Evolutionary conservation across 2,329 filamentous ascomycete genomes (phyloP).

Genomic region (Pseudopithomyces maydicus): DNA sequence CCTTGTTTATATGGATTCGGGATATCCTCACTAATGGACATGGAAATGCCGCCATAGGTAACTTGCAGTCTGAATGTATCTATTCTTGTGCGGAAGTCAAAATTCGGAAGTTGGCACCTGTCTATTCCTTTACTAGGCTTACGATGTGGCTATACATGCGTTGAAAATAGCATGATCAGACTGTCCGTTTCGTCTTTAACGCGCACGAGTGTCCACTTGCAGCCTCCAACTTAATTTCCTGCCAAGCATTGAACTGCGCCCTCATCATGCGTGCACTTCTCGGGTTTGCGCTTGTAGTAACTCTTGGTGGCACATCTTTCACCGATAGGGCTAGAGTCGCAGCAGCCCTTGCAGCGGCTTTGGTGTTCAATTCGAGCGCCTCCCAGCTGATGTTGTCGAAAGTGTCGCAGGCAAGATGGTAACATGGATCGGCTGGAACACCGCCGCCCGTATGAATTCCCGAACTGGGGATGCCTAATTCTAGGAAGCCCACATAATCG

Average conservation of each 20-base stretch:
- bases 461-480: constrained; percentile 43
- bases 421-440: constrained; percentile 40
- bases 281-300: neutral
- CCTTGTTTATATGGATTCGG: too few species aligned
- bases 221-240: neutral
- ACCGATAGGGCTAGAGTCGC: constrained; percentile 1
- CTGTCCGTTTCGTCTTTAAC: constrained; percentile 2
- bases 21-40: too few species aligned
- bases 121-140: too few species aligned
- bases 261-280: constrained; percentile 2
- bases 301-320: constrained; percentile 1
- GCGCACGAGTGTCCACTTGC: constrained; percentile 5
- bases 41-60: too few species aligned
- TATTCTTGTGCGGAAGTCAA: too few species aligned
- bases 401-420: constrained; percentile 44
- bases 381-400: constrained; percentile 39
- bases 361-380: constrained; percentile 40
- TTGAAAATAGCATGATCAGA: too few species aligned
- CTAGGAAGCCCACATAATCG: constrained; percentile 41
- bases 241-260: neutral
- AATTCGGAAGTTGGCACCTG: too few species aligned
- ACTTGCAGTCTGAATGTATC: too few species aligned
- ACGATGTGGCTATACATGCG: neutral
- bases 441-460: constrained; percentile 43
- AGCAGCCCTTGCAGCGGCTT: constrained; percentile 18